phyloP scores from a whole-genome alignment of 2,329 filamentous ascomycete genomes.

The Neonectria hederae region DNA sequence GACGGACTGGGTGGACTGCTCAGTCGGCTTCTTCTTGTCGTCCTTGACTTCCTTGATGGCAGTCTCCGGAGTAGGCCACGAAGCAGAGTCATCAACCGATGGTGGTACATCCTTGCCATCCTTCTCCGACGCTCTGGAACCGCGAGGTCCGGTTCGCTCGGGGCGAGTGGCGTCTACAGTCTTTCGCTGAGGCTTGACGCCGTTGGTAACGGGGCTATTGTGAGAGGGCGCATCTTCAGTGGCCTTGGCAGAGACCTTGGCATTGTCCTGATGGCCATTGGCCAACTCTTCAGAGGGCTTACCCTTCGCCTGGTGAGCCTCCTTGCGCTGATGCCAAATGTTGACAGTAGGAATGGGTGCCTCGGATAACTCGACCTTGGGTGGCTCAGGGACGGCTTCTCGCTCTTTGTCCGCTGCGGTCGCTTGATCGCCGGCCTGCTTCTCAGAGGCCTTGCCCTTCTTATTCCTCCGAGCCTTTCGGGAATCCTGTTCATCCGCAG shows the following conservation, averaged over 20 bases:
- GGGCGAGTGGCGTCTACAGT: conserved; percentile 51
- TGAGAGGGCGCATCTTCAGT: conserved; percentile 36
- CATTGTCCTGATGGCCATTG: conserved; percentile 51
- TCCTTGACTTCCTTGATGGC: conserved; percentile 76
- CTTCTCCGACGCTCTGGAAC: conserved; percentile 57
- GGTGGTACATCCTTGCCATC: conserved; percentile 58
- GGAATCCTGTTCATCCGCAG: conserved; percentile 67
- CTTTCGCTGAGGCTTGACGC: conserved; percentile 55
- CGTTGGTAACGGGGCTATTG: conserved; percentile 47
- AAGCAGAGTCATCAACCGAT: conserved; percentile 77
- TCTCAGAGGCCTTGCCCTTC: conserved; percentile 60
- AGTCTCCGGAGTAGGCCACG: conserved; percentile 92
- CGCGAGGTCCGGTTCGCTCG: conserved; percentile 58
- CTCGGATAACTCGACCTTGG: conserved; percentile 76
- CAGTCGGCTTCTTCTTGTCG: conserved; percentile 73
- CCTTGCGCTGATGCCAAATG: conserved; percentile 83
- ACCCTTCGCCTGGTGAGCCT: conserved; percentile 67
- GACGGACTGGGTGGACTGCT: conserved; percentile 68
- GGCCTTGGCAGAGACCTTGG: conserved; percentile 51
- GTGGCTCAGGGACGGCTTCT: conserved; percentile 52
- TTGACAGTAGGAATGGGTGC: conserved; percentile 87
- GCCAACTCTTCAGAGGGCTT: conserved; percentile 55
- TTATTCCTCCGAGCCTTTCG: conserved; percentile 67
- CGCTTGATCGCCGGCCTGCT: conserved; percentile 59
- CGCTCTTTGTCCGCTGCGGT: conserved; percentile 65